phyloP scores from a whole-genome alignment of 2,329 filamentous ascomycete genomes.

The Cyphellophora europaea region DNA sequence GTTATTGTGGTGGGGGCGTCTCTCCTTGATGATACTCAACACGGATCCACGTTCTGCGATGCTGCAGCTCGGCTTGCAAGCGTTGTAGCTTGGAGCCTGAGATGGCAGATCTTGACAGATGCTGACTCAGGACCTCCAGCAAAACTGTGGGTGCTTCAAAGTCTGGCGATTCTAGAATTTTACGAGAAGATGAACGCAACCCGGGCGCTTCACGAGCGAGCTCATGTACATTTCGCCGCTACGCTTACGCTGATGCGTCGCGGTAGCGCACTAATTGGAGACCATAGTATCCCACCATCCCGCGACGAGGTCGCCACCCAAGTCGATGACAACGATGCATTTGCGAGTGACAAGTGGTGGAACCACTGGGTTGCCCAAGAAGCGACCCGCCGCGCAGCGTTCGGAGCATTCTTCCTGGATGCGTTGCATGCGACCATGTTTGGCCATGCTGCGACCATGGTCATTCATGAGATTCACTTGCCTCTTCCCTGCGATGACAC shows the following conservation, averaged over 20 bases:
- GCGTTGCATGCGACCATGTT: constrained; percentile 4
- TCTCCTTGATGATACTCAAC: not conserved
- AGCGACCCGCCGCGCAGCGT: constrained; percentile 2
- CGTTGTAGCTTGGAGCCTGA: constrained; percentile 3
- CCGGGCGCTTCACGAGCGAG: constrained; percentile 2
- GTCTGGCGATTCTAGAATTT: constrained; percentile 2
- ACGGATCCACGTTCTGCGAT: not conserved
- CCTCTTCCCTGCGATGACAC: constrained; percentile 3
- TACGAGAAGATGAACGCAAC: constrained; percentile 5
- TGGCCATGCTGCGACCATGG: constrained; percentile 5
- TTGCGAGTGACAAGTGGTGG: constrained; percentile 41
- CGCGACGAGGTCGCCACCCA: constrained; percentile 31
- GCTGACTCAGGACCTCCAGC: constrained; percentile 2
- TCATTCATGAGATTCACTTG: constrained; percentile 5
- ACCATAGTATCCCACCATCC: constrained; percentile 4
- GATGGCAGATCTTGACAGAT: constrained; percentile 4
- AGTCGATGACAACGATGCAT: constrained; percentile 65
- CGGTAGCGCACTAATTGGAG: constrained; percentile 2
- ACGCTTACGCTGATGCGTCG: constrained; percentile 4
- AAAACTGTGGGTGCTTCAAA: constrained; percentile 4
- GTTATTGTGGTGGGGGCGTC: constrained; percentile 2
- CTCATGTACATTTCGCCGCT: constrained; percentile 4
- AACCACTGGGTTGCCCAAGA: constrained; percentile 4
- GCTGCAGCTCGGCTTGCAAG: constrained; percentile 1
- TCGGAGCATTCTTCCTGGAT: constrained; percentile 4